Conservation (phyloP, 2,329 filamentous ascomycete species). For the Blastomyces parvus region DNA sequence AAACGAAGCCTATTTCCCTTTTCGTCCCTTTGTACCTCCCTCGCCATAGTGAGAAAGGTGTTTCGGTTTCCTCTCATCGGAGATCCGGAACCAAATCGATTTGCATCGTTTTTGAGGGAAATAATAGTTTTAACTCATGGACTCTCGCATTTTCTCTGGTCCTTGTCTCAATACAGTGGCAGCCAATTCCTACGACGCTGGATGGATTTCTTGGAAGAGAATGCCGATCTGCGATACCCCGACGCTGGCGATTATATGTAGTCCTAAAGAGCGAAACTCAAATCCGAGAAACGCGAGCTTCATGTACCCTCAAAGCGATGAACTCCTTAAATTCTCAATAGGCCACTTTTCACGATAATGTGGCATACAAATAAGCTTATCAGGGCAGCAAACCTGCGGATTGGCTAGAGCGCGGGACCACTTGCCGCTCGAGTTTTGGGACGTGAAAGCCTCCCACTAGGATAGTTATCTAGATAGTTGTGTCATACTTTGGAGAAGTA, state of each 20-base stretch:
- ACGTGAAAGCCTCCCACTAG: neutral
- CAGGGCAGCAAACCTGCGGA: neutral
- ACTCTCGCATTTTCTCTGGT: conserved; percentile 8
- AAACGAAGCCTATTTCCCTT: neutral
- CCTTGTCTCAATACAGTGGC: conserved; percentile 47
- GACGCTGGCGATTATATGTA: conserved; percentile 41
- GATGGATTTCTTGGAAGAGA: conserved; percentile 85
- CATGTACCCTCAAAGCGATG: neutral
- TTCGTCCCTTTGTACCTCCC: neutral
- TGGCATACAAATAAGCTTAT: neutral
- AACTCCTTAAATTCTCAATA: neutral
- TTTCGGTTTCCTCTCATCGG: neutral
- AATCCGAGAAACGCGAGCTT: neutral
- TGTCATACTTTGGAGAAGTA: neutral
- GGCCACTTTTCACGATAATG: neutral
- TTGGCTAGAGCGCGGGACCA: neutral
- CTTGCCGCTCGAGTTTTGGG: neutral
- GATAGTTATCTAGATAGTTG: neutral
- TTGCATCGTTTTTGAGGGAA: neutral
- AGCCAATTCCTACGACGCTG: conserved; percentile 77
- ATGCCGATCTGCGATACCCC: conserved; percentile 83
- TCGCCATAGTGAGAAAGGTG: neutral
- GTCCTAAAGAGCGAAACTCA: neutral
- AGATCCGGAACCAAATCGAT: neutral
- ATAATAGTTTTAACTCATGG: neutral